Evolutionary conservation across 371 early-diverging fungal genomes (phyloP).

Genomic region (Mucor racemosus): DNA sequence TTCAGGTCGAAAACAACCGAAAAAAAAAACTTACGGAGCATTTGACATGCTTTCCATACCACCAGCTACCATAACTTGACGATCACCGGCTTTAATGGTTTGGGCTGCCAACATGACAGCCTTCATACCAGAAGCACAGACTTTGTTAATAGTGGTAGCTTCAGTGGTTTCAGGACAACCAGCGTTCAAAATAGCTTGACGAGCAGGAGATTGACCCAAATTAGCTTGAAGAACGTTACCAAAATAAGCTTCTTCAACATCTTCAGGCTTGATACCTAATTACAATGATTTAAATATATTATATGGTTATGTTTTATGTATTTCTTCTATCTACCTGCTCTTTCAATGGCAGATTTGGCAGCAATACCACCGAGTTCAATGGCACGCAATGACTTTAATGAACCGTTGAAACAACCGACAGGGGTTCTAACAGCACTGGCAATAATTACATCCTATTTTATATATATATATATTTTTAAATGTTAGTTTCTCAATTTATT

Average conservation of each 20-base stretch:
- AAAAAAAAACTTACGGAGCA: constrained; percentile 67
- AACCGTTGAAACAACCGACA: constrained; percentile 75
- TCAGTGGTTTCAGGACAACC: constrained; percentile 79
- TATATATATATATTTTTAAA: too few species aligned
- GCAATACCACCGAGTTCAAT: constrained; percentile 76
- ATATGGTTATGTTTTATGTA: too few species aligned
- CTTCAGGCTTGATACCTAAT: constrained; percentile 63
- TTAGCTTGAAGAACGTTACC: constrained; percentile 89
- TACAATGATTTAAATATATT: too few species aligned
- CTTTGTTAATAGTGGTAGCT: constrained; percentile 93
- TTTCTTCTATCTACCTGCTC: constrained; percentile 1
- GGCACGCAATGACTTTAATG: constrained; percentile 68
- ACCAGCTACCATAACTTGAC: constrained; percentile 82
- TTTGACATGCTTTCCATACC: constrained; percentile 97
- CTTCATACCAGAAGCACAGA: constrained; percentile 96
- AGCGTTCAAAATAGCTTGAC: constrained; percentile 80
- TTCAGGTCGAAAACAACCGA: background rate
- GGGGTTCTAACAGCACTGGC: constrained; percentile 73
- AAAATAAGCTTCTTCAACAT: constrained; percentile 89
- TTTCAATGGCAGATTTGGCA: constrained; percentile 23
- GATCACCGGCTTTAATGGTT: constrained; percentile 63
- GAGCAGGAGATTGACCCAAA: constrained; percentile 86
- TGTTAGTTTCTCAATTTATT: too few species aligned
- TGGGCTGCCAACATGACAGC: constrained; percentile 79
- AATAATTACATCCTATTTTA: constrained; percentile 60